Evolutionary conservation across 2,329 filamentous ascomycete genomes (phyloP).

Genomic region (Cordyceps javanica): DNA sequence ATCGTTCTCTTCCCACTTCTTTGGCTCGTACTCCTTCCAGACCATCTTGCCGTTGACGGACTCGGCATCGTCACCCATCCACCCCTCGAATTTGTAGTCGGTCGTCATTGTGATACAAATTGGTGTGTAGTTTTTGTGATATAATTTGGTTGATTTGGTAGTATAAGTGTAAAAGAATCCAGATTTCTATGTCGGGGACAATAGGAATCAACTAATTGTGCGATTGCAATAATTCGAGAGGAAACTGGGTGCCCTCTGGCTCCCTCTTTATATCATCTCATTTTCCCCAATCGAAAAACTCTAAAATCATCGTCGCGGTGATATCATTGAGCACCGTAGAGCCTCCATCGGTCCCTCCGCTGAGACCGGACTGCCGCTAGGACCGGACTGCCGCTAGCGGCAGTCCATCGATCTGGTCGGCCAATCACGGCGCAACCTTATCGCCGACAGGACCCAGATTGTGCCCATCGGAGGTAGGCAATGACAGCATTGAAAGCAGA

Average conservation of each 20-base stretch:
- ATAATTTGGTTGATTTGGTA: too few species aligned
- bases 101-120: slow-evolving; percentile 25
- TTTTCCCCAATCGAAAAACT: neutral
- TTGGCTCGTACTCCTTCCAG: slow-evolving; percentile 53
- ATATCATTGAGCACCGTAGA: slow-evolving; percentile 3
- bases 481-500: neutral
- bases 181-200: neutral
- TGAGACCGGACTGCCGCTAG: neutral
- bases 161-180: neutral
- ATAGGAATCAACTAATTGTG: neutral
- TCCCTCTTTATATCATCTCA: neutral
- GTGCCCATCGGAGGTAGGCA: neutral
- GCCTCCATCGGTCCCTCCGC: neutral
- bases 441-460: neutral
- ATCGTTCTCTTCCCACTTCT: slow-evolving; percentile 60
- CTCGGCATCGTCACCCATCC: slow-evolving; percentile 38
- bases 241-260: neutral
- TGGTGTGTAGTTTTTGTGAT: neutral
- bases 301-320: neutral
- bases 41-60: slow-evolving; percentile 45
- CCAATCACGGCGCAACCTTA: slow-evolving; percentile 8
- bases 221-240: neutral
- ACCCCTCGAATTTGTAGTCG: slow-evolving; percentile 45
- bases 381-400: neutral
- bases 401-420: neutral